phyloP scores from a whole-genome alignment of 2,329 filamentous ascomycete species.

The Fusarium sp. region DNA sequence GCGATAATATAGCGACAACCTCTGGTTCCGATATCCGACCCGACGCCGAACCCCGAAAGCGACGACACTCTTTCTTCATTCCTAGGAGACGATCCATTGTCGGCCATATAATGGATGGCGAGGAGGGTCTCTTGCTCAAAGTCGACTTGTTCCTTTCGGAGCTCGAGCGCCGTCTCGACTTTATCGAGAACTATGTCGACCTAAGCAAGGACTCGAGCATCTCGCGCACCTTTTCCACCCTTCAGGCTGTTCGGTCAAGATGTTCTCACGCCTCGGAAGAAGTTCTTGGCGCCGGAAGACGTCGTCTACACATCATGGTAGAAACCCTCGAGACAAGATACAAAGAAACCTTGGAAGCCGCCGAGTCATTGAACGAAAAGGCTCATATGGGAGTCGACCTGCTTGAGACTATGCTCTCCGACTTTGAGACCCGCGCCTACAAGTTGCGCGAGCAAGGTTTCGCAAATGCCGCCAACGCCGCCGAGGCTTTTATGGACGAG shows the following conservation, averaged over 20 bases:
- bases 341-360: slow-evolving; percentile 83
- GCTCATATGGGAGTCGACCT: slow-evolving; percentile 87
- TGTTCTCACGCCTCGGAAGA: slow-evolving; percentile 93
- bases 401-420: slow-evolving; percentile 84
- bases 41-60: slow-evolving; percentile 49
- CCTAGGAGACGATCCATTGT: slow-evolving; percentile 69
- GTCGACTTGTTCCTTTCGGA: slow-evolving; percentile 86
- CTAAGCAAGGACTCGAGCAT: slow-evolving; percentile 85
- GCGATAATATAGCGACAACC: slow-evolving; percentile 52
- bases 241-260: slow-evolving; percentile 86
- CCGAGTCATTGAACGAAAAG: slow-evolving; percentile 91
- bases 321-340: slow-evolving; percentile 91
- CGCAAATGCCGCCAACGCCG: slow-evolving; percentile 72
- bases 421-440: slow-evolving; percentile 85
- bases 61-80: slow-evolving; percentile 68
- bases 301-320: slow-evolving; percentile 87
- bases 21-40: slow-evolving; percentile 56
- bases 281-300: slow-evolving; percentile 85
- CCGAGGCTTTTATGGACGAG: slow-evolving; percentile 78
- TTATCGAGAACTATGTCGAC: slow-evolving; percentile 88
- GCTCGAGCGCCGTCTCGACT: slow-evolving; percentile 85
- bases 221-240: slow-evolving; percentile 83
- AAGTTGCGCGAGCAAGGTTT: slow-evolving; percentile 83
- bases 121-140: slow-evolving; percentile 70
- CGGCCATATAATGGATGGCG: slow-evolving; percentile 69